Percentiles rank a stretch among this genome's conserved stretches.
Evolutionary conservation across 2,329 filamentous ascomycete species (phyloP).

Genomic region (Fusarium liriodendri): DNA sequence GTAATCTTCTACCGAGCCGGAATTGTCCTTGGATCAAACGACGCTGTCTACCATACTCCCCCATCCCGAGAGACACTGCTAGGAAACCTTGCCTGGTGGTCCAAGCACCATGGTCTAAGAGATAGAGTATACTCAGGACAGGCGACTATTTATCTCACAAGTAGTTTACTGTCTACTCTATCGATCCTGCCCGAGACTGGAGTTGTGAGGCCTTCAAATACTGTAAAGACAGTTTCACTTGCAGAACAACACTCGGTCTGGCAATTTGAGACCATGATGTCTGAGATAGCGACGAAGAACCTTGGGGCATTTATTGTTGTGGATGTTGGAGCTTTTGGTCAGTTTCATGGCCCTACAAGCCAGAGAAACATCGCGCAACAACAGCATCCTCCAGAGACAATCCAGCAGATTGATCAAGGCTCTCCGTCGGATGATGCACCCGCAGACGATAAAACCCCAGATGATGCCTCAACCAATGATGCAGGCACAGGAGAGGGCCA

Average conservation of each 20-base stretch:
- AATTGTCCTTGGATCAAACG: constrained; percentile 23
- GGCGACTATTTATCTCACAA: constrained; percentile 30
- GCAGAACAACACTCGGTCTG: constrained; percentile 39
- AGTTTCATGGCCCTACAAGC: background rate
- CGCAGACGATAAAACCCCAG: background rate
- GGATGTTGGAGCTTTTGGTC: constrained; percentile 23
- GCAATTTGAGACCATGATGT: constrained; percentile 40
- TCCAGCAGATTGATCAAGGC: background rate
- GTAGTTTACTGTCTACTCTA: constrained; percentile 10
- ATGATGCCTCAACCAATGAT: background rate
- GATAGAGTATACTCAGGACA: constrained; percentile 25
- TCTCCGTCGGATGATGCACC: background rate
- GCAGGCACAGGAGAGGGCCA: background rate
- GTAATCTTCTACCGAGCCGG: constrained; percentile 34
- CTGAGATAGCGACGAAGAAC: constrained; percentile 13
- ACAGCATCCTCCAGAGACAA: background rate
- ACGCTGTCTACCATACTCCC: constrained; percentile 23
- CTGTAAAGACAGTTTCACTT: constrained; percentile 46
- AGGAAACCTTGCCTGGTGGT: constrained; percentile 25
- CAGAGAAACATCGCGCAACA: background rate
- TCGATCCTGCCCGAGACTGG: constrained; percentile 13
- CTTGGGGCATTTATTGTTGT: constrained; percentile 41
- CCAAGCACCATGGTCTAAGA: constrained; percentile 18
- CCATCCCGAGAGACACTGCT: constrained; percentile 31
- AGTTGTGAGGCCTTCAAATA: constrained; percentile 30